phyloP scores from a whole-genome alignment of 1,284 basidiomycete genomes.

The Inonotus obliquus region DNA sequence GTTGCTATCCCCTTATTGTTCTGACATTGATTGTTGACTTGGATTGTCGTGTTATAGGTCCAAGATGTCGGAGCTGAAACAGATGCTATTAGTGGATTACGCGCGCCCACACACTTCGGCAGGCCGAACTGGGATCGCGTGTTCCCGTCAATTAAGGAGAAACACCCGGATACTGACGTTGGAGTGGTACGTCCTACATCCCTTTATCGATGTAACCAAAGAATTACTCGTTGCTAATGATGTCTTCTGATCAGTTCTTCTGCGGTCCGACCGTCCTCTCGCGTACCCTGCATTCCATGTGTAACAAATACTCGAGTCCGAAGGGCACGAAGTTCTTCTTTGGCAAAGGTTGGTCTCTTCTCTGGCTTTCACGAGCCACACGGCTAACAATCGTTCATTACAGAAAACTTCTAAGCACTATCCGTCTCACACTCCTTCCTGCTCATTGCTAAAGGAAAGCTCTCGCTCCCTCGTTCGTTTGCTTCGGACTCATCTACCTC shows the following conservation, averaged over 20 bases:
- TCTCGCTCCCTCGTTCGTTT: neutral
- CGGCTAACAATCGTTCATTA: neutral
- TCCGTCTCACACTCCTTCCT: neutral
- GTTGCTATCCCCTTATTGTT: neutral
- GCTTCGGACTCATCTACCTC: neutral
- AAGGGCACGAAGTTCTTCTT: constrained; percentile 84
- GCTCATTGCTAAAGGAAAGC: neutral
- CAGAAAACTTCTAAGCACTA: constrained; percentile 23
- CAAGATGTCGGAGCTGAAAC: constrained; percentile 86
- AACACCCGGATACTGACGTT: constrained; percentile 80
- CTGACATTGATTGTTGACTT: neutral
- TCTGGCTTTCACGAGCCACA: neutral
- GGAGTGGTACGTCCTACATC: constrained; percentile 54
- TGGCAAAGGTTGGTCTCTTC: constrained; percentile 55
- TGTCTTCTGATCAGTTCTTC: constrained; percentile 54
- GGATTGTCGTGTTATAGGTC: constrained; percentile 36
- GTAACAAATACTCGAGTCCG: constrained; percentile 81
- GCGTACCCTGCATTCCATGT: constrained; percentile 66
- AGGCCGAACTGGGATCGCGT: constrained; percentile 90
- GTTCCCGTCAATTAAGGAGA: constrained; percentile 69
- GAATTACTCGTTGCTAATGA: neutral
- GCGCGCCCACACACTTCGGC: constrained; percentile 90
- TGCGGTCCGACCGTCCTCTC: constrained; percentile 75
- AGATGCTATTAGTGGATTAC: constrained; percentile 80
- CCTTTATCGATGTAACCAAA: neutral